These are phyloP conservation scores for Warburgia ugandensis DNA, from an alignment of 164 flowering plant species.

Conservation along the genomic window DNA sequence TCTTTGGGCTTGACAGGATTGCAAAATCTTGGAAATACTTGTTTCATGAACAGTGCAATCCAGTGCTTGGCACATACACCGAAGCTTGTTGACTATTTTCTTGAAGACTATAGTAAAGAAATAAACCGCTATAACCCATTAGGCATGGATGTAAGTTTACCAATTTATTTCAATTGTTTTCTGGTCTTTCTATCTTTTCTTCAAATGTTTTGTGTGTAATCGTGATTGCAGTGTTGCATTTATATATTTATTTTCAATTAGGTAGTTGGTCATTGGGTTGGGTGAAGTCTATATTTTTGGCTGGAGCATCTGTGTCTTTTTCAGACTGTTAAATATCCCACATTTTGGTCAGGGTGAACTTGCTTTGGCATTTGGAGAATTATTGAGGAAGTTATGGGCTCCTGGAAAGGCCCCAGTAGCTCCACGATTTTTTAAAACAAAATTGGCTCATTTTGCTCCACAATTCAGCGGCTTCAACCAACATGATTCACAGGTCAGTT, in stretches of 20 bases:
- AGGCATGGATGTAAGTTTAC: conserved; percentile 70
- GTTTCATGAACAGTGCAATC: conserved; percentile 91
- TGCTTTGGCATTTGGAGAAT: conserved; percentile 91
- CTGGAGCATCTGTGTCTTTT: conserved; percentile 7
- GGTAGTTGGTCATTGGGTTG: conserved; percentile 1
- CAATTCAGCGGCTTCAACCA: conserved; percentile 89
- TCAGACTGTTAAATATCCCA: conserved; percentile 1
- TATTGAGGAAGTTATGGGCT: conserved; percentile 74
- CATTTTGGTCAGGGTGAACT: conserved; percentile 63
- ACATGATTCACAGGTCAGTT: conserved; percentile 91
- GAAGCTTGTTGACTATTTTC: conserved; percentile 82
- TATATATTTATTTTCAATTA: background rate
- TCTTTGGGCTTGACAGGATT: conserved; percentile 86
- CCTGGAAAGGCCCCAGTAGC: conserved; percentile 67
- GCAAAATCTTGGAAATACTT: conserved; percentile 92
- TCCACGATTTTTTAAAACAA: conserved; percentile 69
- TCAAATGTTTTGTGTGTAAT: background rate
- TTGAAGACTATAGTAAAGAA: conserved; percentile 75
- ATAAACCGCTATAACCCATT: conserved; percentile 74
- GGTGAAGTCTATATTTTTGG: conserved; percentile 8
- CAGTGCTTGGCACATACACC: conserved; percentile 96
- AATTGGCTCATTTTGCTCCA: conserved; percentile 78
- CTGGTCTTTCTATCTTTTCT: background rate
- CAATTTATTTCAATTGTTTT: background rate
- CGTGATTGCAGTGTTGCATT: background rate